Evolutionary conservation across 148 eudicot species (phyloP), one percentile per base, ranked within the genome.

Genomic region (Rhododendron molle): DNA sequence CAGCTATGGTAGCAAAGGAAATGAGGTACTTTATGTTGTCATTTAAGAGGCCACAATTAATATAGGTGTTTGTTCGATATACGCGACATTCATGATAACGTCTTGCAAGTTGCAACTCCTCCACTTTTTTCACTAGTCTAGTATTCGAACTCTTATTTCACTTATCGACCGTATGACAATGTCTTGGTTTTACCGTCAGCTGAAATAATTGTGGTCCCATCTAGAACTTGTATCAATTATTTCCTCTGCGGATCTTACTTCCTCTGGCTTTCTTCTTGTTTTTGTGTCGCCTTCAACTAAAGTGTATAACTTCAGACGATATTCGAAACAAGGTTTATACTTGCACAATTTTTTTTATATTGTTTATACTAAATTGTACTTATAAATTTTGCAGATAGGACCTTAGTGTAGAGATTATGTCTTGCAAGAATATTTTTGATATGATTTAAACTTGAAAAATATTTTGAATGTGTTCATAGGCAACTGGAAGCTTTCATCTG

Each of bases 1-100:
- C 73, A 95, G 98, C 90, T 97, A 97, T 82, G 99, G 99, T 49
- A 88, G 91, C 93, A 97, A 97, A 92, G 99, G 99, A 83, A 97
- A 97, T 86, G 99, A 97, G 99, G 99, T 97, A 92, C 49, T 76
- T 85, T 72, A 13, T 60, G 13, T 86, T 83, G 44, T 72, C 80
- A 36, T 34, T 85, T 50, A 34, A 34, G 71, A 86, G 54, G 69
- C 34, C 84, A 81, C 36, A 43, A 38, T 67, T 34, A 78, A 15
- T 5, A 43, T 21, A 46, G 50, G 85, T 73, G 46, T 74, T 74
- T 52, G 47, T 14, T 32, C 43, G 14, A 28, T 2, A 83, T 49
- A 2, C 4, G 9, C 18, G 46, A 44, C 54, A 78, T 78, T 26
- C 9, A 50, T 4, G 62, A 82, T 62, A 60, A 56, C 30, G 46